Evolutionary conservation across 345 rosid species (phyloP).

Genomic region (Eucalyptus albens): DNA sequence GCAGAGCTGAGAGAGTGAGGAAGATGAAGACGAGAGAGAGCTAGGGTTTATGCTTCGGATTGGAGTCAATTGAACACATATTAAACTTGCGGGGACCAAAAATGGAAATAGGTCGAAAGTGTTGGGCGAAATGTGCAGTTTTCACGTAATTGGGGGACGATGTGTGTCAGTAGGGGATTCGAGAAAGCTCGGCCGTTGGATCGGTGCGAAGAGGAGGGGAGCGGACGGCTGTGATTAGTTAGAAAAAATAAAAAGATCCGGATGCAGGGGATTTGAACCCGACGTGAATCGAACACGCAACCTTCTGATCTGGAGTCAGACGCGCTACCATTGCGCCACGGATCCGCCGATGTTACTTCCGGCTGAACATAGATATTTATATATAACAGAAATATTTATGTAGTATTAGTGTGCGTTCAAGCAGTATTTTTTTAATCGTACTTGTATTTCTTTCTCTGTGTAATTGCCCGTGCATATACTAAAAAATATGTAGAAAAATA

Average conservation of each 20-base stretch:
- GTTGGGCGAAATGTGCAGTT: background rate
- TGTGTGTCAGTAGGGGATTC: background rate
- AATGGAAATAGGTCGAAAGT: background rate
- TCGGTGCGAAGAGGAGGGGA: background rate
- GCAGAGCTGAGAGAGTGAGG: background rate
- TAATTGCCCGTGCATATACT: background rate
- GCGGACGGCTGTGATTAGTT: background rate
- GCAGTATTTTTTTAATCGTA: background rate
- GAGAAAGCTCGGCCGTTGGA: background rate
- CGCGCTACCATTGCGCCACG: conserved; percentile 99
- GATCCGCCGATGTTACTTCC: background rate
- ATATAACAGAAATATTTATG: background rate
- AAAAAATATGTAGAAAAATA: fast-evolving
- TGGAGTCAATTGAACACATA: background rate
- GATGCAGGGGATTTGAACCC: conserved; percentile 33
- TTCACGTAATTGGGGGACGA: background rate
- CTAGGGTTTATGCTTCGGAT: background rate
- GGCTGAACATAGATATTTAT: fast-evolving
- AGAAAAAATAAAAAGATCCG: background rate
- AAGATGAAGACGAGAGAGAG: background rate
- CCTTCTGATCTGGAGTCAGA: conserved; percentile 99
- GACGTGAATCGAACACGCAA: conserved; percentile 94
- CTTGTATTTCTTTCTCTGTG: background rate
- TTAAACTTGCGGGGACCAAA: background rate
- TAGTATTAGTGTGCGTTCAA: background rate